phyloP scores from a whole-genome alignment of 106 monocot genomes.

The Dactylorhiza incarnata region DNA sequence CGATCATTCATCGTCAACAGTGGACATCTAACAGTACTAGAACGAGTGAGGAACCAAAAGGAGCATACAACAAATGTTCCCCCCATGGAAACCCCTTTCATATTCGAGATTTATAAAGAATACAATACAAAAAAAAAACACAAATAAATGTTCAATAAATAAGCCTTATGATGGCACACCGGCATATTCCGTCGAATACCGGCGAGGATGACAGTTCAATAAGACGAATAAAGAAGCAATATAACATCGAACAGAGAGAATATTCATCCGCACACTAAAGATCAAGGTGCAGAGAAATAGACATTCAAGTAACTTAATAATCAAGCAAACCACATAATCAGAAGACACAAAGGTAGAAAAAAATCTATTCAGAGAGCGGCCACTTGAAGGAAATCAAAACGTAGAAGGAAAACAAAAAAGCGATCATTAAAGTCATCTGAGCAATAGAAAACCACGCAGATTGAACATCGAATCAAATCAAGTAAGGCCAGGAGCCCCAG shows the following conservation, averaged over 20 bases:
- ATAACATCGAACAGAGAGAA: not conserved
- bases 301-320: slow-evolving; percentile 3
- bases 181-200: not conserved
- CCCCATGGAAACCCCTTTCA: not conserved
- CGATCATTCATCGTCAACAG: not conserved
- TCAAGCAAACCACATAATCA: not conserved
- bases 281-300: not conserved
- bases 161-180: not conserved
- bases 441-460: not conserved
- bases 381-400: not conserved
- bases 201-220: not conserved
- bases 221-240: not conserved
- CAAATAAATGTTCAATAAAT: not conserved
- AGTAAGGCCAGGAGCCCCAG: not conserved
- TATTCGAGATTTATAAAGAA: not conserved
- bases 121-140: not conserved
- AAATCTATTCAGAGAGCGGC: not conserved
- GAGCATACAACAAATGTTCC: not conserved
- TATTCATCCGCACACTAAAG: not conserved
- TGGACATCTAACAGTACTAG: not conserved
- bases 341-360: not conserved
- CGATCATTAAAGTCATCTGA: not conserved
- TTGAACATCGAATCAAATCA: not conserved
- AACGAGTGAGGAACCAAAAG: not conserved
- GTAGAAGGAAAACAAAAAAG: not conserved